Evolutionary conservation across 495 filamentous ascomycete genomes (phyloP).

Genomic region (Podospora comata): DNA sequence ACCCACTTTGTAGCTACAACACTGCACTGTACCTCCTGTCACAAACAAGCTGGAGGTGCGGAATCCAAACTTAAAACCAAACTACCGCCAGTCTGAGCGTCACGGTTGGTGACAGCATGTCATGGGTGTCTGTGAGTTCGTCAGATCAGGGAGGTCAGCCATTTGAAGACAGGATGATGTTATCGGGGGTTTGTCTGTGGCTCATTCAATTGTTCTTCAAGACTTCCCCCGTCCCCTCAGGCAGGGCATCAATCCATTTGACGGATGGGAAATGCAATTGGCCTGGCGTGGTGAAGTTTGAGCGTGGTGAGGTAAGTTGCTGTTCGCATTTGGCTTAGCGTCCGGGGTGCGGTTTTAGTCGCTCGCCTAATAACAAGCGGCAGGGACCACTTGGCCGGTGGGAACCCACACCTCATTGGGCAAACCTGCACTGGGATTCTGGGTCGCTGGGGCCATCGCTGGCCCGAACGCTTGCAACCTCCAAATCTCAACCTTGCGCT

Average conservation of each 20-base stretch:
- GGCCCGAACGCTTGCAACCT: constrained; percentile 29
- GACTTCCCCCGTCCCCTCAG: too few relatives aligned
- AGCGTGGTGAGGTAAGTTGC: not conserved
- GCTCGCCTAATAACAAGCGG: constrained; percentile 36
- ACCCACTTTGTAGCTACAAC: constrained; percentile 6
- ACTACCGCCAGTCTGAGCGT: not conserved
- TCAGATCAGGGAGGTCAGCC: not conserved
- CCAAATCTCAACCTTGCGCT: constrained; percentile 38
- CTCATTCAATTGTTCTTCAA: not conserved
- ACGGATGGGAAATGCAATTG: not conserved
- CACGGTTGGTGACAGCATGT: not conserved
- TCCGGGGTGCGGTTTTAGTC: constrained; percentile 30
- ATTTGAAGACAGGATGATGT: too few relatives aligned
- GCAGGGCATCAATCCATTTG: not conserved
- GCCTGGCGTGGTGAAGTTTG: not conserved
- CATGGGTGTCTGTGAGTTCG: not conserved
- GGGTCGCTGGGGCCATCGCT: constrained; percentile 1
- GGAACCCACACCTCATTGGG: constrained; percentile 22
- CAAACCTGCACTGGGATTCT: constrained; percentile 23
- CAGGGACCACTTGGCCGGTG: constrained; percentile 27
- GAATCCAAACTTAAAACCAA: not conserved
- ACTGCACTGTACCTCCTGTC: constrained; percentile 1
- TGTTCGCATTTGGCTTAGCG: constrained; percentile 24
- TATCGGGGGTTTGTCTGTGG: not conserved
- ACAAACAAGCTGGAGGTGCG: constrained; percentile 6